Conservation (phyloP, 768 basidiomycete genomes). For the Daedaleopsis nitida region DNA sequence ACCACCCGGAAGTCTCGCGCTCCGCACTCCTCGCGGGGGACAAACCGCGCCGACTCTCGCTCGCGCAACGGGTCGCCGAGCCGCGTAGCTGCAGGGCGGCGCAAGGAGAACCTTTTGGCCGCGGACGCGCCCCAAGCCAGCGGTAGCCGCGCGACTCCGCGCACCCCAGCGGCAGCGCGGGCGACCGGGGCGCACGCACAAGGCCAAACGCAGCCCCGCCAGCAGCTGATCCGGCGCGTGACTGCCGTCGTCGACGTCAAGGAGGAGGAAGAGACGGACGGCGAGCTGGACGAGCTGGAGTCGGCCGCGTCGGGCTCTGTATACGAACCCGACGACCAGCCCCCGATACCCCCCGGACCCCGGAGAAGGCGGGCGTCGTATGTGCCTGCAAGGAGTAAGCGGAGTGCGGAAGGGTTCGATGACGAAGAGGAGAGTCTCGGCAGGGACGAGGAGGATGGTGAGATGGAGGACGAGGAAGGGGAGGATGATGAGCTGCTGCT, state of each 20-base stretch:
- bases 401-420: conserved; percentile 14
- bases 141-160: conserved; percentile 2
- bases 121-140: background rate
- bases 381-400: conserved; percentile 8
- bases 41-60: background rate
- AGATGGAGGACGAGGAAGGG: conserved; percentile 8
- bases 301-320: conserved; percentile 17
- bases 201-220: conserved; percentile 18
- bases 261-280: conserved; percentile 55
- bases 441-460: conserved; percentile 22
- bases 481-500: conserved; percentile 19
- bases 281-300: conserved; percentile 22
- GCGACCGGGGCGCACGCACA: conserved; percentile 13
- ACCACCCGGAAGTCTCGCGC: conserved; percentile 6
- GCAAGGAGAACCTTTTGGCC: background rate
- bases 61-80: conserved; percentile 6
- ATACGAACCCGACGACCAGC: conserved; percentile 16
- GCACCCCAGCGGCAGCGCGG: conserved; percentile 3
- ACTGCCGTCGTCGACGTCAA: conserved; percentile 65
- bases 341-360: conserved; percentile 25
- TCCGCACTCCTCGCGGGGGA: background rate
- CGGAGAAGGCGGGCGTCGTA: conserved; percentile 31
- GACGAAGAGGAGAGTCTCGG: conserved; percentile 35
- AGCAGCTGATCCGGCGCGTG: conserved; percentile 61
- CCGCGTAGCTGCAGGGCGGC: conserved; percentile 1